Conservation (phyloP, 2,329 filamentous ascomycete species). For the Sclerotinia spermophila region DNA sequence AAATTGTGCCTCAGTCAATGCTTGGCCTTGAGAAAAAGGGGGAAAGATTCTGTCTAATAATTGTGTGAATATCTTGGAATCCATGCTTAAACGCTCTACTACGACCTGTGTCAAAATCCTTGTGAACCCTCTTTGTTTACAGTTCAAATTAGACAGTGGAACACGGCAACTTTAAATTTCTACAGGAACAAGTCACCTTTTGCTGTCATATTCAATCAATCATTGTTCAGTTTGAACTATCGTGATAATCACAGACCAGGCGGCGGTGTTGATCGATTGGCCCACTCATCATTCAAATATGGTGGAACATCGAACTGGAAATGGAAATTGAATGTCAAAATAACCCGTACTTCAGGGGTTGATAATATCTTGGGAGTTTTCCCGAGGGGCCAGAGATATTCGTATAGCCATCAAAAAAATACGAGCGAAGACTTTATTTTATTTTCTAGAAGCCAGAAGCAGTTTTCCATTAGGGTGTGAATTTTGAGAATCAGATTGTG, state of each 20-base stretch:
- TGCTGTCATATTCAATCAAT: neutral
- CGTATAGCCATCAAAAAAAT: neutral
- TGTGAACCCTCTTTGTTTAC: neutral
- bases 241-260: neutral
- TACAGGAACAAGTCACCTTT: neutral
- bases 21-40: conserved; percentile 5
- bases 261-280: conserved; percentile 7
- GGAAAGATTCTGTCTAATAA: neutral
- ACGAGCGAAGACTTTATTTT: neutral
- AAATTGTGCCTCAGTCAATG: neutral
- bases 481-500: conserved; percentile 2
- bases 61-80: neutral
- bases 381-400: neutral
- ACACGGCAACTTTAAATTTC: neutral
- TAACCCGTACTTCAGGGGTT: conserved; percentile 6
- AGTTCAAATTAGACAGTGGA: neutral
- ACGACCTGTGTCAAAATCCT: neutral
- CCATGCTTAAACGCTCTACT: neutral
- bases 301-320: conserved; percentile 1
- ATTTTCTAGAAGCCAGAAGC: neutral
- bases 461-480: neutral
- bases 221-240: neutral
- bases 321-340: conserved; percentile 6
- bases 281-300: conserved; percentile 1
- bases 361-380: conserved; percentile 6